These are phyloP conservation scores for Chalciporus sphaerocephalus DNA, from an alignment of 768 basidiomycete species.

Conservation along the genomic window DNA sequence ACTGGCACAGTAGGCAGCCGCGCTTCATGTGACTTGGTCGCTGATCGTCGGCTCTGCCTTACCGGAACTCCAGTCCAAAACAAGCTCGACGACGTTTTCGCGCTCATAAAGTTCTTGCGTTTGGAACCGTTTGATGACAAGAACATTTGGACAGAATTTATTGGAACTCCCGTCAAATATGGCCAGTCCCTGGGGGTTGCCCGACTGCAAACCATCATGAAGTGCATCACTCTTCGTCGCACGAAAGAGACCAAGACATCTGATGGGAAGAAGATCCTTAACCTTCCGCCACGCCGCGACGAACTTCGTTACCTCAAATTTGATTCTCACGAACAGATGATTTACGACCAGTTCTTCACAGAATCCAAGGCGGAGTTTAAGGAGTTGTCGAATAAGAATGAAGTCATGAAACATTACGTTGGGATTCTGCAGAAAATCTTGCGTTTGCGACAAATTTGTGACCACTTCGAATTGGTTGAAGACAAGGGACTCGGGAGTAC, in stretches of 20 bases:
- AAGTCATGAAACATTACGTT: constrained; percentile 98
- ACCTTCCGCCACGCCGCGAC: constrained; percentile 87
- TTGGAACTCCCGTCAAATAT: constrained; percentile 89
- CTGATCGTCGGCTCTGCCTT: constrained; percentile 88
- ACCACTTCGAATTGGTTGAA: constrained; percentile 87
- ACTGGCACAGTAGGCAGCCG: constrained; percentile 89
- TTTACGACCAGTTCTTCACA: constrained; percentile 85
- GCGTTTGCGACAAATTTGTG: constrained; percentile 95
- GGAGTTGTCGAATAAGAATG: constrained; percentile 80
- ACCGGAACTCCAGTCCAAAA: constrained; percentile 99
- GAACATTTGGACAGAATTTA: constrained; percentile 86
- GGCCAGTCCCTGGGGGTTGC: constrained; percentile 86
- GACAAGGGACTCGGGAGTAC: constrained; percentile 53
- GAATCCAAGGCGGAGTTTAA: constrained; percentile 92
- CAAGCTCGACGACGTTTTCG: constrained; percentile 97
- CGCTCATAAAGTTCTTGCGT: constrained; percentile 93
- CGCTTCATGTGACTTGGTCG: constrained; percentile 91
- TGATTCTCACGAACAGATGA: constrained; percentile 70
- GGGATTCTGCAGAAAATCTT: constrained; percentile 96
- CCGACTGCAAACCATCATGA: constrained; percentile 96
- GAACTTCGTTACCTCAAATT: constrained; percentile 84
- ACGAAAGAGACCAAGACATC: constrained; percentile 86
- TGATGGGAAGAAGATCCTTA: constrained; percentile 80
- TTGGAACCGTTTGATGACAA: constrained; percentile 92
- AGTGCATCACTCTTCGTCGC: constrained; percentile 90